These are phyloP conservation scores for Corchorus olitorius DNA, from an alignment of 345 rosid species.

Conservation along the genomic window DNA sequence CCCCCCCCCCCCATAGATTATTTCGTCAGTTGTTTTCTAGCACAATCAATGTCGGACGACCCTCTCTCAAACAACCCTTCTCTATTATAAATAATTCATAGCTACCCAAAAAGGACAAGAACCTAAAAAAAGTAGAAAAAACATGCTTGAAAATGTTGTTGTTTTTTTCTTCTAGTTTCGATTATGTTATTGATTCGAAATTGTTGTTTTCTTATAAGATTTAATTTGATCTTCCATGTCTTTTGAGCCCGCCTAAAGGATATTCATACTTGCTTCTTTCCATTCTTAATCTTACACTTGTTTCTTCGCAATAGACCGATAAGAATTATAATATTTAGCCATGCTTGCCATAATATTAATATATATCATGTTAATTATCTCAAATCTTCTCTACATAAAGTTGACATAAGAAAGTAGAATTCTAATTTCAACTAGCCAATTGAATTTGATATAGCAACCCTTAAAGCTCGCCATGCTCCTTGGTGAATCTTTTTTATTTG, in stretches of 20 bases:
- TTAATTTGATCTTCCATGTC: constrained; percentile 14
- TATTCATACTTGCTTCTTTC: neutral
- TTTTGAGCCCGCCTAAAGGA: constrained; percentile 12
- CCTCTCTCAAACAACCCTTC: neutral
- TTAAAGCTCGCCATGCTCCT: neutral
- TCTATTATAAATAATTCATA: too few relatives aligned
- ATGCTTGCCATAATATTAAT: neutral
- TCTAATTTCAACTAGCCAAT: neutral
- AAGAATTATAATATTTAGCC: neutral
- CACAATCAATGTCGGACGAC: neutral
- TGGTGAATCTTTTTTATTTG: neutral
- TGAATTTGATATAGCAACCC: neutral
- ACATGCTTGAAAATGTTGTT: neutral
- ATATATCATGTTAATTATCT: neutral
- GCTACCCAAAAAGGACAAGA: constrained; percentile 9
- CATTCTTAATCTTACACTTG: constrained; percentile 17
- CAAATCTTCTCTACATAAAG: neutral
- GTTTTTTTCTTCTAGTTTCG: too few relatives aligned
- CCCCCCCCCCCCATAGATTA: constrained; percentile 1
- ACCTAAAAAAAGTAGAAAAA: constrained; percentile 22
- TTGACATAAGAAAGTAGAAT: neutral
- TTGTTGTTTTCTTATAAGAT: neutral
- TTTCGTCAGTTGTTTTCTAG: neutral
- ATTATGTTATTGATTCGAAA: neutral
- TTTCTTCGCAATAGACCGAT: neutral